These are phyloP conservation scores for Tremella fuciformis DNA, from an alignment of 768 basidiomycete species.

Conservation along the genomic window DNA sequence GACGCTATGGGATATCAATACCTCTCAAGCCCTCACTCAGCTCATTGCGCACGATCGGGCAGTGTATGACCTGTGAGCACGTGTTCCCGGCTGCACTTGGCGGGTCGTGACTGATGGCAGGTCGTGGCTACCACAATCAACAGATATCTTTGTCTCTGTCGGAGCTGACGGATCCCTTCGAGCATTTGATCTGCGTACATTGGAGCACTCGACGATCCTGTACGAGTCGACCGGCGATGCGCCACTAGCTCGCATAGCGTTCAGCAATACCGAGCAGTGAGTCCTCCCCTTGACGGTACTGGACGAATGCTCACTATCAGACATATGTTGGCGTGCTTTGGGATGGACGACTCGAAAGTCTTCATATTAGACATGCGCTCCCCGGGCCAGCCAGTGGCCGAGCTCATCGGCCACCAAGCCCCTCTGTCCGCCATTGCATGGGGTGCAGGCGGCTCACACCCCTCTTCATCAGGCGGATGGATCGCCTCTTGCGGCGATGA, in stretches of 20 bases:
- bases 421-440: slow-evolving; percentile 85
- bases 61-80: slow-evolving; percentile 40
- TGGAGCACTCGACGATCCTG: slow-evolving; percentile 97
- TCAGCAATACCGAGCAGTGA: slow-evolving; percentile 55
- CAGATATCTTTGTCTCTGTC: slow-evolving; percentile 96
- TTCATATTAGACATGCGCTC: slow-evolving; percentile 96
- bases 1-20: slow-evolving; percentile 98
- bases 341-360: slow-evolving; percentile 83
- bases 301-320: slow-evolving; percentile 53
- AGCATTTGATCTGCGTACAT: slow-evolving; percentile 90
- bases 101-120: slow-evolving; percentile 57
- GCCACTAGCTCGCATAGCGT: slow-evolving; percentile 48
- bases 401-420: slow-evolving; percentile 76
- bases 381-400: slow-evolving; percentile 91
- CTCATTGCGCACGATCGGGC: slow-evolving; percentile 89
- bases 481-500: slow-evolving; percentile 91
- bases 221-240: slow-evolving; percentile 65
- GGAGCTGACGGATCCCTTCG: slow-evolving; percentile 95
- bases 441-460: slow-evolving; percentile 61
- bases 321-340: slow-evolving; percentile 96
- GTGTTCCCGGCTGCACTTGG: slow-evolving; percentile 2
- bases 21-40: slow-evolving; percentile 88
- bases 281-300: too few species aligned
- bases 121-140: slow-evolving; percentile 97
- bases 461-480: slow-evolving; percentile 64